Evolutionary conservation across 1,139 yeast species (phyloP).

Genomic region (Schizosaccharomyces versatilis): DNA sequence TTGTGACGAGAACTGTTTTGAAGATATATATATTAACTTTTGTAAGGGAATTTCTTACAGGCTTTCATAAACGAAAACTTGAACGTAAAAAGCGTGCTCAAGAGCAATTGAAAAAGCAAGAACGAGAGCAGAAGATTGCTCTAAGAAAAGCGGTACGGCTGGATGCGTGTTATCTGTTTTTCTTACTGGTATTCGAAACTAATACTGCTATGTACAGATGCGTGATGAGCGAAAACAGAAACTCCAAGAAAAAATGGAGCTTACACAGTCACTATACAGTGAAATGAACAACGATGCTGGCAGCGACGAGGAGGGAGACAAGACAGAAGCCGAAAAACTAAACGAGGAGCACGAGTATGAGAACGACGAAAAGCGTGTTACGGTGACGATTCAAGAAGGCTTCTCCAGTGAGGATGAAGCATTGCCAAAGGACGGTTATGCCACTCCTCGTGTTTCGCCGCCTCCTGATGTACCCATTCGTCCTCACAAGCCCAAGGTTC

Average conservation of each 20-base stretch:
- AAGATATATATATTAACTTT: not conserved
- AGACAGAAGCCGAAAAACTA: slow-evolving; percentile 18
- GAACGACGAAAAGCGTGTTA: slow-evolving; percentile 8
- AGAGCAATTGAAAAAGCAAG: slow-evolving; percentile 53
- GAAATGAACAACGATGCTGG: slow-evolving; percentile 23
- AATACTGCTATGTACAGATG: slow-evolving; percentile 23
- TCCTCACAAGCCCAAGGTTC: not conserved
- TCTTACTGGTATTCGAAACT: not conserved
- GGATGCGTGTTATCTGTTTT: not conserved
- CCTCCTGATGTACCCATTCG: not conserved
- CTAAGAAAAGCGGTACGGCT: slow-evolving; percentile 22
- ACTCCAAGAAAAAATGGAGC: slow-evolving; percentile 38
- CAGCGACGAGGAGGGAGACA: slow-evolving; percentile 13
- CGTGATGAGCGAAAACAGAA: slow-evolving; percentile 50
- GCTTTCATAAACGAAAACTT: slow-evolving; percentile 82
- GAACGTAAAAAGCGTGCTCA: slow-evolving; percentile 74
- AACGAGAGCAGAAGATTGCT: slow-evolving; percentile 46
- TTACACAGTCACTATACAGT: slow-evolving; percentile 23
- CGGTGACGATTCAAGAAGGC: slow-evolving; percentile 6
- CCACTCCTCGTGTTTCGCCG: not conserved
- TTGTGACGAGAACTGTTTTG: not conserved
- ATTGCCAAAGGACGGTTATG: not conserved
- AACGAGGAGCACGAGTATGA: slow-evolving; percentile 16
- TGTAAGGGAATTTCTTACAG: slow-evolving; percentile 53
- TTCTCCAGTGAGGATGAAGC: not conserved